Conservation (phyloP, 371 early-diverging fungal species). For the Phascolomyces articulosus region DNA sequence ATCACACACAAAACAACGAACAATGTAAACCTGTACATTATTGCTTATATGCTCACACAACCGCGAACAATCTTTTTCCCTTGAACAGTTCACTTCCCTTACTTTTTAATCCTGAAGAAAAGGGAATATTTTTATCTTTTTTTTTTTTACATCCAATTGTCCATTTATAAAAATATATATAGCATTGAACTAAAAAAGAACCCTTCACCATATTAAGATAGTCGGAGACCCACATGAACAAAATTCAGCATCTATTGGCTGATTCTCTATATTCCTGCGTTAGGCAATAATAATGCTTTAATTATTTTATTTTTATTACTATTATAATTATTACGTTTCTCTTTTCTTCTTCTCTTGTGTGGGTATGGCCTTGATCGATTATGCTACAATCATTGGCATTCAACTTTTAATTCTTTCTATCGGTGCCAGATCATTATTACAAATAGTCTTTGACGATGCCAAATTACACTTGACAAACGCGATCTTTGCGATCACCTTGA, state of each 20-base stretch:
- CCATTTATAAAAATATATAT: no score
- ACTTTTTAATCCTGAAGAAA: no score
- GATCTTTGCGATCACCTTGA: slow-evolving; percentile 80
- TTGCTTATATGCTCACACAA: neutral
- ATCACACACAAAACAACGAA: neutral
- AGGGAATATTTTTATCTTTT: no score
- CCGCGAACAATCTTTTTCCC: no score
- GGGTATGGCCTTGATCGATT: slow-evolving; percentile 8
- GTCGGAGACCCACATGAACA: no score
- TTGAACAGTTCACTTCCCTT: neutral
- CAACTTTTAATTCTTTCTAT: slow-evolving; percentile 15
- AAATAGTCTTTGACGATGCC: slow-evolving; percentile 5
- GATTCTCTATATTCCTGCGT: no score
- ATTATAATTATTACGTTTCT: neutral
- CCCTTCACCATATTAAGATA: no score
- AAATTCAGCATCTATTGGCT: no score
- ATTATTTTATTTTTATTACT: neutral
- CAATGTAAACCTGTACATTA: neutral
- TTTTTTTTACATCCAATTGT: no score
- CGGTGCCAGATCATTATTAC: slow-evolving; percentile 8
- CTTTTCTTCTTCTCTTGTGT: neutral
- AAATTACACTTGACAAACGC: slow-evolving; percentile 34
- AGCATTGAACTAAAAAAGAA: no score
- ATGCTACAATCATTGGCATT: slow-evolving; percentile 9
- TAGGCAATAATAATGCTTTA: neutral